These are phyloP conservation scores for Podaxis sp. DNA, from an alignment of 768 basidiomycete genomes.

Conservation along the genomic window DNA sequence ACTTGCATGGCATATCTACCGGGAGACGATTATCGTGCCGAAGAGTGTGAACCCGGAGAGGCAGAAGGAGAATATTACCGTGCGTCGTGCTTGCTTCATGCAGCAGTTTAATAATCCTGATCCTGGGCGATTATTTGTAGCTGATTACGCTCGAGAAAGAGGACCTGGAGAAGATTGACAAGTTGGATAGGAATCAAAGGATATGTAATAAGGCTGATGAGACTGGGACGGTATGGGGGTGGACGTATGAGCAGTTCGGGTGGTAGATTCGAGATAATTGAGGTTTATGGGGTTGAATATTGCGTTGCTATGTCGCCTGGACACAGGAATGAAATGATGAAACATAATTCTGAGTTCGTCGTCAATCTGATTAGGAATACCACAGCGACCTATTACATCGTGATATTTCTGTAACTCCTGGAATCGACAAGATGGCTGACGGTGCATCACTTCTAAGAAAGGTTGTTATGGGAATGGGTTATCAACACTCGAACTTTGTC, in stretches of 20 bases:
- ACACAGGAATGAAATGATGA: not conserved
- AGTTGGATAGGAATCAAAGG: conserved; percentile 11
- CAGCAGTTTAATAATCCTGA: too few species aligned
- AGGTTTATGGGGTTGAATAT: too few species aligned
- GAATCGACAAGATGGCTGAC: too few species aligned
- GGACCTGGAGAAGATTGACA: conserved; percentile 5
- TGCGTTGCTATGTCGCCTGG: not conserved
- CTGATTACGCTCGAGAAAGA: conserved; percentile 2
- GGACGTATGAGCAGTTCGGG: conserved; percentile 11
- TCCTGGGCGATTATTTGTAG: not conserved
- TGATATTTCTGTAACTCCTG: too few species aligned
- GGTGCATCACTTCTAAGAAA: too few species aligned
- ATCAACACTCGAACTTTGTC: too few species aligned
- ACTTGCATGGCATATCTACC: conserved; percentile 51
- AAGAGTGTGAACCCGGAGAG: conserved; percentile 46
- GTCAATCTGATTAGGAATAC: too few species aligned
- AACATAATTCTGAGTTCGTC: rapidly evolving
- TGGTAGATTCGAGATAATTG: too few species aligned
- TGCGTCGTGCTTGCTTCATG: conserved; percentile 22
- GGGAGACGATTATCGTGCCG: conserved; percentile 44
- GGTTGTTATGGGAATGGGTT: too few species aligned
- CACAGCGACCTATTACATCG: too few species aligned
- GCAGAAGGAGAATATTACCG: conserved; percentile 51
- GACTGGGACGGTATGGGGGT: not conserved
- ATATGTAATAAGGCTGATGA: conserved; percentile 7